A percentile compares a stretch with the other conserved stretches of the same genome.
Evolutionary conservation across 805 yeast genomes (phyloP).

Genomic region (Cyberlindnera americana): DNA sequence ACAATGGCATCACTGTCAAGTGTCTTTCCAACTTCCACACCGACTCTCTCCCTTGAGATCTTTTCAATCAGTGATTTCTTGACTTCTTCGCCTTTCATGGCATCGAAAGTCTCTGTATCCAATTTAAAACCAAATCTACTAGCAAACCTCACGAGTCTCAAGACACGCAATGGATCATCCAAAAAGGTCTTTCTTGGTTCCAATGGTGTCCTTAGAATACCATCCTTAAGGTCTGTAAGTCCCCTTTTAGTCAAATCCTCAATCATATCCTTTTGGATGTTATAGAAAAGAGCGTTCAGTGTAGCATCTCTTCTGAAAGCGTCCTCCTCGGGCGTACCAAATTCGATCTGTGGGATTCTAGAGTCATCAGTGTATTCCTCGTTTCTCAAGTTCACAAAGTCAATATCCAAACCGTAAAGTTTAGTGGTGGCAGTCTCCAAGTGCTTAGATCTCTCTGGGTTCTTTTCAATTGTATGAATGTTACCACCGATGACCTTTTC

Average conservation of each 20-base stretch:
- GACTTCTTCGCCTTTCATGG: conserved; percentile 63
- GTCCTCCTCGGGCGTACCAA: conserved; percentile 90
- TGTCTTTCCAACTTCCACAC: conserved; percentile 78
- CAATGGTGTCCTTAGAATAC: conserved; percentile 83
- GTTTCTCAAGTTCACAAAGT: conserved; percentile 86
- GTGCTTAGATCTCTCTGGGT: conserved; percentile 95
- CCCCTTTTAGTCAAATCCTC: conserved; percentile 88
- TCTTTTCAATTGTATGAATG: conserved; percentile 80
- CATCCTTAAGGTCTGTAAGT: conserved; percentile 60
- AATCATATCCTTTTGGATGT: conserved; percentile 59
- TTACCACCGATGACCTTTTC: conserved; percentile 34
- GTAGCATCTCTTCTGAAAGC: conserved; percentile 95
- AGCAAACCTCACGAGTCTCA: conserved; percentile 84
- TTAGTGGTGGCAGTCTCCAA: conserved; percentile 94
- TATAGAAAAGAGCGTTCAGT: conserved; percentile 85
- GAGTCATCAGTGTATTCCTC: conserved; percentile 83
- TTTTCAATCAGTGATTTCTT: conserved; percentile 59
- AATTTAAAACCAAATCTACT: conserved; percentile 67
- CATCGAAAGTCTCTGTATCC: conserved; percentile 49
- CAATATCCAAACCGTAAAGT: conserved; percentile 79
- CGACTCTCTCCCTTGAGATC: conserved; percentile 87
- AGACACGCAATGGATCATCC: conserved; percentile 91
- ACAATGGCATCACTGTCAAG: conserved; percentile 62
- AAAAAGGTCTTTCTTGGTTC: conserved; percentile 79
- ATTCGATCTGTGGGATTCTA: conserved; percentile 77